phyloP scores from a whole-genome alignment of 305 asterid species.

The Fraxinus floribunda region DNA sequence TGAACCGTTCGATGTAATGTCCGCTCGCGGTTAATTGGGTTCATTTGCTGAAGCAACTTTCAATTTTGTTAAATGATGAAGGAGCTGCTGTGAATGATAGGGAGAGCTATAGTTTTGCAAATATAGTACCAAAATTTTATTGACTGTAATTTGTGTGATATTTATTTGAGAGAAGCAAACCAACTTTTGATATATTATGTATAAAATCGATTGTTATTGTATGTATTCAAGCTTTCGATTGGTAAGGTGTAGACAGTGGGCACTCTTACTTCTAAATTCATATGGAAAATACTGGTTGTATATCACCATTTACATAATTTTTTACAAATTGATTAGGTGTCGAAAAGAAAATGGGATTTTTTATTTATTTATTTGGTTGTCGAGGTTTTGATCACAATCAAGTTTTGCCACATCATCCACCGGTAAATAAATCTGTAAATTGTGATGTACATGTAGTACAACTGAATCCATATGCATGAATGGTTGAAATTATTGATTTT shows the following conservation, averaged over 20 bases:
- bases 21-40: conserved; percentile 66
- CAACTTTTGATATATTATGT: not conserved
- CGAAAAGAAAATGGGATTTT: no score
- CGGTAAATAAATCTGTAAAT: no score
- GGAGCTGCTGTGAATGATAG: conserved; percentile 21
- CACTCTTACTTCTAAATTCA: no score
- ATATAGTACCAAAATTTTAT: not conserved
- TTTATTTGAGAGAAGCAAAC: not conserved
- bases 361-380: no score
- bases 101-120: not conserved
- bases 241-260: no score
- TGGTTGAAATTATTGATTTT: not conserved
- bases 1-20: conserved; percentile 60
- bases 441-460: no score
- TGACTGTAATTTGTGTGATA: not conserved
- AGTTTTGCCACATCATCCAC: no score
- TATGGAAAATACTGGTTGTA: no score
- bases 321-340: no score
- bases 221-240: not conserved
- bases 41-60: conserved; percentile 20
- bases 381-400: no score
- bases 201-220: not conserved
- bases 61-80: conserved; percentile 21
- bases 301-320: no score
- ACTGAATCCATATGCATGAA: not conserved